Evolutionary conservation across 768 basidiomycete genomes (phyloP).

Genomic region (Kwoniella pini): DNA sequence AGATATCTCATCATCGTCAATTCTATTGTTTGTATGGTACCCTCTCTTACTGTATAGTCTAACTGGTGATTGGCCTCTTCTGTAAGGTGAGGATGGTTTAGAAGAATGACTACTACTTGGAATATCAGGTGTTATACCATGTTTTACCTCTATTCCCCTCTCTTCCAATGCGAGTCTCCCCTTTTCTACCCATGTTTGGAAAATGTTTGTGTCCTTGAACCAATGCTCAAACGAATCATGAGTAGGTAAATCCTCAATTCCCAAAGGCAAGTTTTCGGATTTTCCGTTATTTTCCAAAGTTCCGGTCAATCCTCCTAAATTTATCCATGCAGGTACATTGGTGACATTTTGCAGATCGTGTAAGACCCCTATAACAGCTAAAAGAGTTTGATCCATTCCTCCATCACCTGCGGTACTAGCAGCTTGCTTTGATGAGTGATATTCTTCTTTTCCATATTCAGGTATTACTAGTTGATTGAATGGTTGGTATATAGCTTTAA

Average conservation of each 20-base stretch:
- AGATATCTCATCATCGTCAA: conserved; percentile 1
- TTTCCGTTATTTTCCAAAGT: background rate
- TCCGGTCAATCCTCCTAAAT: conserved; percentile 36
- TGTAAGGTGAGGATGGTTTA: conserved; percentile 1
- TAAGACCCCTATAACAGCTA: conserved; percentile 51
- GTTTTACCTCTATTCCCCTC: conserved; percentile 30
- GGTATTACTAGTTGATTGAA: conserved; percentile 53
- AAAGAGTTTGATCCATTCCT: conserved; percentile 39
- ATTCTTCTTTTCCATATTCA: conserved; percentile 37
- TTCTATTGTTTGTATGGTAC: conserved; percentile 2
- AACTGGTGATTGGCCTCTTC: background rate
- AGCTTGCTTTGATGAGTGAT: conserved; percentile 13
- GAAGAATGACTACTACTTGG: background rate
- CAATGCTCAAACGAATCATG: conserved; percentile 39
- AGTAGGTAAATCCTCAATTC: conserved; percentile 32
- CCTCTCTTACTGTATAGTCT: background rate
- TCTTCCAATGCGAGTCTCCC: conserved; percentile 33
- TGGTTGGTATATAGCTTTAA: conserved; percentile 49
- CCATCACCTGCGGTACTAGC: background rate
- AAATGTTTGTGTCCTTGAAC: conserved; percentile 23
- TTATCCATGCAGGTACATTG: conserved; percentile 51
- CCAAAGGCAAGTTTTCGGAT: background rate
- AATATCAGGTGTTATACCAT: conserved; percentile 21
- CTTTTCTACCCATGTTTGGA: conserved; percentile 28
- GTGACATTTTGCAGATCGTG: conserved; percentile 35